Percentiles rank a stretch among this genome's conserved stretches.
phyloP scores from a whole-genome alignment of 441 rosid species.

The Pelargonium australe region DNA sequence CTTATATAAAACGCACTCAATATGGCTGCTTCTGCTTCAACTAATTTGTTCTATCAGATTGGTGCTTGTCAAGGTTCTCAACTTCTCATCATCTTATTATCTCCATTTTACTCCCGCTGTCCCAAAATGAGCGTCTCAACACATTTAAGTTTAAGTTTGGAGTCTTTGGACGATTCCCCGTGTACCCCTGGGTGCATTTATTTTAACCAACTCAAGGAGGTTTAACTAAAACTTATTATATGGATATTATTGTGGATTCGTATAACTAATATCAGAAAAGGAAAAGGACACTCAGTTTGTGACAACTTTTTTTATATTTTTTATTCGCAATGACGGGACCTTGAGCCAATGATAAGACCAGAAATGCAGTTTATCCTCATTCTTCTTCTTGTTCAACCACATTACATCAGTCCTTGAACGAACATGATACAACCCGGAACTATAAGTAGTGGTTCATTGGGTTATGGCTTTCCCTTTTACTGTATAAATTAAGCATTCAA shows the following conservation, averaged over 20 bases:
- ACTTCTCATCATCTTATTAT: not conserved
- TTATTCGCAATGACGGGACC: not conserved
- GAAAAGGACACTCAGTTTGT: too few relatives aligned
- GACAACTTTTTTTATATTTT: not conserved
- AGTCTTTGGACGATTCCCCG: too few relatives aligned
- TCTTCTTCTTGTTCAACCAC: not conserved
- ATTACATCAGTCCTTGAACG: not conserved
- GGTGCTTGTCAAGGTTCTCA: slow-evolving; percentile 1
- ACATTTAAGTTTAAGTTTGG: too few relatives aligned
- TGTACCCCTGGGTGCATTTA: too few relatives aligned
- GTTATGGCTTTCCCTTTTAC: not conserved
- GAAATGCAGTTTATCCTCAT: not conserved
- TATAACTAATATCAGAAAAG: too few relatives aligned
- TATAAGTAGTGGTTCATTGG: not conserved
- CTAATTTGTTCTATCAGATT: not conserved
- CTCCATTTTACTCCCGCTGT: not conserved
- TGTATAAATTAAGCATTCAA: not conserved
- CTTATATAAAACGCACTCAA: too few relatives aligned
- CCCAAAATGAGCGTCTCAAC: too few relatives aligned
- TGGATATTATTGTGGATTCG: too few relatives aligned
- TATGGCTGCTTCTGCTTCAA: not conserved
- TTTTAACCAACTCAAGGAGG: too few relatives aligned
- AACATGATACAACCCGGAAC: not conserved
- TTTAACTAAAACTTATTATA: too few relatives aligned
- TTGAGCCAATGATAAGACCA: not conserved